These are phyloP conservation scores for Quercus cerris DNA, from an alignment of 306 rosid genomes.

Conservation along the genomic window DNA sequence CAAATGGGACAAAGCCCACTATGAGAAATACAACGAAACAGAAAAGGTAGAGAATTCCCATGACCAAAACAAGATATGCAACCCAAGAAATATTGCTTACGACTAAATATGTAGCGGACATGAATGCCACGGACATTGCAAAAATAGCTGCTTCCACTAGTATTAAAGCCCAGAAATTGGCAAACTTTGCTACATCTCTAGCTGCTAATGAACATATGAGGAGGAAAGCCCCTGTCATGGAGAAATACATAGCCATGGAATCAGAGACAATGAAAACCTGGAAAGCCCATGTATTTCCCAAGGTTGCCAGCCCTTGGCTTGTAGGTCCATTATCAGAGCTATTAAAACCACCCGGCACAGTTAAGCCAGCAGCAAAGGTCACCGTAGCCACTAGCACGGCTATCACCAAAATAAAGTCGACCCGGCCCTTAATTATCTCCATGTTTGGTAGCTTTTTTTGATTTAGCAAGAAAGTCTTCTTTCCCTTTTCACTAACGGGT, in stretches of 20 bases:
- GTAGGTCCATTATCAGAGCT: background rate
- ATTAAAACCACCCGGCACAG: too few species aligned
- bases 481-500: too few species aligned
- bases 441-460: too few species aligned
- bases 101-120: too few species aligned
- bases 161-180: accelerated
- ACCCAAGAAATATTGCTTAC: too few species aligned
- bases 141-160: too few species aligned
- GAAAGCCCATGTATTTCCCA: background rate
- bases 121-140: too few species aligned
- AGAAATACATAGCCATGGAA: conserved; percentile 6
- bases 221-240: background rate
- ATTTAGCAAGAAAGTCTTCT: accelerated
- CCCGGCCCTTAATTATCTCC: too few species aligned
- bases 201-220: background rate
- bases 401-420: too few species aligned
- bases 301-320: background rate
- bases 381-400: background rate
- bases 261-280: background rate
- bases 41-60: too few species aligned
- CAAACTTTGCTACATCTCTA: background rate
- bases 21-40: too few species aligned
- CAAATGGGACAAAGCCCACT: accelerated
- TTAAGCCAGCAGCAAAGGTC: conserved; percentile 3
- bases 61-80: too few species aligned